Evolutionary conservation across 371 early-diverging fungal genomes (phyloP).

Genomic region (Rhizopus sp.): DNA sequence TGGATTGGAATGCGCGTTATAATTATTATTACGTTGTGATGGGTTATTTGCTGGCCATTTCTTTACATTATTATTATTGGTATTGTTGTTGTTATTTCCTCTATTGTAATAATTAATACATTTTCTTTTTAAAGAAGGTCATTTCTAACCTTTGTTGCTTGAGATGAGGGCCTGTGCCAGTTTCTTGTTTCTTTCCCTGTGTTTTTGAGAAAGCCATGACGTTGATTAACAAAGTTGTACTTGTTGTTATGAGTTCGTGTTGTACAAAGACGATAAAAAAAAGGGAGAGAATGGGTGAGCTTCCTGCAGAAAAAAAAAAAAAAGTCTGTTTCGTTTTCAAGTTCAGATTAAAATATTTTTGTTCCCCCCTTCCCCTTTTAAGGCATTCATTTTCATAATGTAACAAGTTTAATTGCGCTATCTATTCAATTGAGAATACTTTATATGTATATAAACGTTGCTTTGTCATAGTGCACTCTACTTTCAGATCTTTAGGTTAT

Average conservation of each 20-base stretch:
- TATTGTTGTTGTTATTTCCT: not conserved
- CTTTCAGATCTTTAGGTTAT: too few relatives aligned
- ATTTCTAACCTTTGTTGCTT: constrained; percentile 27
- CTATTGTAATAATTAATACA: constrained; percentile 12
- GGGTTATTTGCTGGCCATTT: constrained; percentile 33
- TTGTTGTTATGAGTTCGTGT: not conserved
- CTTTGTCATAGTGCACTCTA: too few relatives aligned
- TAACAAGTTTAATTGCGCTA: too few relatives aligned
- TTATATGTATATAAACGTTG: too few relatives aligned
- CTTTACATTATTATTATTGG: constrained; percentile 27
- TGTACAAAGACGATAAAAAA: constrained; percentile 5
- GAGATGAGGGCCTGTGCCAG: constrained; percentile 7
- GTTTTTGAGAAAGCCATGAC: constrained; percentile 27
- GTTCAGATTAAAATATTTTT: too few relatives aligned
- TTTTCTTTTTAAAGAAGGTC: constrained; percentile 1
- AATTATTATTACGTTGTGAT: constrained; percentile 11
- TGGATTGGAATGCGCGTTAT: constrained; percentile 17
- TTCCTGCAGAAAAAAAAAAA: too few relatives aligned
- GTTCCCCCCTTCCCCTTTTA: too few relatives aligned
- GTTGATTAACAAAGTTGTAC: not conserved
- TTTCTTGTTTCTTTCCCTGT: constrained; percentile 44
- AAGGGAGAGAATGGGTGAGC: not conserved
- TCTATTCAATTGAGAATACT: too few relatives aligned
- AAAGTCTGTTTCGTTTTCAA: too few relatives aligned
- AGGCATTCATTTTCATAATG: too few relatives aligned